Conservation (phyloP, 805 yeast species). For the Wickerhamiella galacta region DNA sequence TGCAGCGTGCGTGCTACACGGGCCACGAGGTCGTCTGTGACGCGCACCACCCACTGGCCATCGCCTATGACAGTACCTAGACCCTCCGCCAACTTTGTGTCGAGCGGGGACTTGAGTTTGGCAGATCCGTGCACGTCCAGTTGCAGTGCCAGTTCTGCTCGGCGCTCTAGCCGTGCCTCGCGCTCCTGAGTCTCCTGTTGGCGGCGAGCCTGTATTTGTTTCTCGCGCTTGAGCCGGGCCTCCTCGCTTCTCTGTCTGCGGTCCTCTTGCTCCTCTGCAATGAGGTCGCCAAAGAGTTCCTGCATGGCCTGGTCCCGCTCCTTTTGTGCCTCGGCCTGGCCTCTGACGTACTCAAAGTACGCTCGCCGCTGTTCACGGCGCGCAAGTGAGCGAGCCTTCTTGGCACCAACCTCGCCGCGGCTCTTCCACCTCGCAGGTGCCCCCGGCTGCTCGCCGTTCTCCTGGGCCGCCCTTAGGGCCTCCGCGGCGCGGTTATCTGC, state of each 20-base stretch:
- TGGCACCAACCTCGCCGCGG: conserved; percentile 18
- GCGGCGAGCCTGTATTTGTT: conserved; percentile 12
- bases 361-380: conserved; percentile 20
- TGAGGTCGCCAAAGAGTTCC: conserved; percentile 19
- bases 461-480: conserved; percentile 6
- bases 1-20: conserved; percentile 1
- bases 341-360: conserved; percentile 20
- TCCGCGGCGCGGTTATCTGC: conserved; percentile 10
- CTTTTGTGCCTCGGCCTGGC: conserved; percentile 17
- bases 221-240: conserved; percentile 8
- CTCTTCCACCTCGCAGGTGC: conserved; percentile 14
- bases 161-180: conserved; percentile 6
- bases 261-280: conserved; percentile 17
- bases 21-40: conserved; percentile 5
- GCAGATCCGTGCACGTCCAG: conserved; percentile 12
- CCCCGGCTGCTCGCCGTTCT: conserved; percentile 8
- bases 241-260: conserved; percentile 13
- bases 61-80: conserved; percentile 11
- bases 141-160: conserved; percentile 6
- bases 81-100: conserved; percentile 10
- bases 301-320: conserved; percentile 14
- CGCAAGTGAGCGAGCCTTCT: conserved; percentile 22
- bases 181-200: conserved; percentile 13
- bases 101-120: conserved; percentile 8
- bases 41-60: conserved; percentile 9